These are phyloP conservation scores for Schizosaccharomyces octosporus DNA, from an alignment of 805 yeast genomes.

Conservation along the genomic window DNA sequence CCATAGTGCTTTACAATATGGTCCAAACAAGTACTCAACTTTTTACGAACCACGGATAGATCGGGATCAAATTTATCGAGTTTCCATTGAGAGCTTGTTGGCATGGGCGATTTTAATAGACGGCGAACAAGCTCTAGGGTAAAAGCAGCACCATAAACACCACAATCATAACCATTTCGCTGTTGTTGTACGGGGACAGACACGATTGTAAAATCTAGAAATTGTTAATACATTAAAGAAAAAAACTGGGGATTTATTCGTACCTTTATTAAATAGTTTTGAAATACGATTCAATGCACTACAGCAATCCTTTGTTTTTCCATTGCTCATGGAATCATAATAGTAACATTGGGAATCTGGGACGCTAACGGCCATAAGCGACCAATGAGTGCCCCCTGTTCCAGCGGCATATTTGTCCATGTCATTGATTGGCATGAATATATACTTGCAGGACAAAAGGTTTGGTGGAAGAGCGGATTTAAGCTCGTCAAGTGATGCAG, in stretches of 20 bases:
- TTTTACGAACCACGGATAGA: neutral
- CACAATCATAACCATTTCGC: neutral
- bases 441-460: neutral
- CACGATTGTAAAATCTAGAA: neutral
- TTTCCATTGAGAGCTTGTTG: neutral
- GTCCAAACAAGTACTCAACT: neutral
- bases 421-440: neutral
- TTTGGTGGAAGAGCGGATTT: neutral
- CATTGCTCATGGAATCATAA: neutral
- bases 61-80: neutral
- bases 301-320: neutral
- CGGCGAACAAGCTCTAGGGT: neutral
- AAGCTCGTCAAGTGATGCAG: neutral
- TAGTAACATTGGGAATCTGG: neutral
- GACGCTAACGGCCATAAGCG: neutral
- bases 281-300: neutral
- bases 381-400: neutral
- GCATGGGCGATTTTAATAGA: neutral
- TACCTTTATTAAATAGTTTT: neutral
- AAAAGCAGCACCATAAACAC: neutral
- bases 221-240: neutral
- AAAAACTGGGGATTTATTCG: neutral
- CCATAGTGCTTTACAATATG: neutral
- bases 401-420: neutral
- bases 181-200: neutral